phyloP scores from a whole-genome alignment of 2,329 filamentous ascomycete species.

The Colletotrichum horii region DNA sequence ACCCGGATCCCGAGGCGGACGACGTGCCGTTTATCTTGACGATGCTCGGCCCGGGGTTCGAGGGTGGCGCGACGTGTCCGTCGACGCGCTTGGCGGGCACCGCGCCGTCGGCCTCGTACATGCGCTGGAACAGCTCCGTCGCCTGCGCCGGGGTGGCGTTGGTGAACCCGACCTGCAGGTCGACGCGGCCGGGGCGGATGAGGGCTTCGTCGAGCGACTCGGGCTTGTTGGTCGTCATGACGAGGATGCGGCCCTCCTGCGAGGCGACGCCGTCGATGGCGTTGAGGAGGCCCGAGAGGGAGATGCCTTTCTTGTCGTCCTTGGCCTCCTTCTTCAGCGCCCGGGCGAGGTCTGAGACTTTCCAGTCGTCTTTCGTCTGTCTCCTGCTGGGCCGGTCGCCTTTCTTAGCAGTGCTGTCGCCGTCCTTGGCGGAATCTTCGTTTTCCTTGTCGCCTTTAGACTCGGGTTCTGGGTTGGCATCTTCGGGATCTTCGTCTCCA shows the following conservation, averaged over 20 bases:
- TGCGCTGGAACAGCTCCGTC: constrained; percentile 62
- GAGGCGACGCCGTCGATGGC: constrained; percentile 83
- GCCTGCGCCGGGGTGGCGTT: constrained; percentile 48
- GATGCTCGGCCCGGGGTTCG: neutral
- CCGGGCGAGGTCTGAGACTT: constrained; percentile 47
- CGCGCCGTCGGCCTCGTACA: constrained; percentile 56
- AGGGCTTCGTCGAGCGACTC: constrained; percentile 76
- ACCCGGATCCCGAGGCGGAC: neutral
- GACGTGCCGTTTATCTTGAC: constrained; percentile 4
- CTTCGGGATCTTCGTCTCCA: constrained; percentile 30
- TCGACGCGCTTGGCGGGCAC: constrained; percentile 10
- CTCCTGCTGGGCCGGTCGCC: constrained; percentile 22
- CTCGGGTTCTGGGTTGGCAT: neutral
- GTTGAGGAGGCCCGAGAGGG: constrained; percentile 80
- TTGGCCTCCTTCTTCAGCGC: constrained; percentile 43
- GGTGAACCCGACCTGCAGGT: constrained; percentile 26
- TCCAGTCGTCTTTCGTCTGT: constrained; percentile 30
- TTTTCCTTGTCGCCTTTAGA: constrained; percentile 7
- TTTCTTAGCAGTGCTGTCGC: constrained; percentile 20
- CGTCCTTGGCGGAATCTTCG: constrained; percentile 22
- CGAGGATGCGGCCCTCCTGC: constrained; percentile 78
- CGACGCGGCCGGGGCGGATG: constrained; percentile 62
- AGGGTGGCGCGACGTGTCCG: constrained; percentile 4
- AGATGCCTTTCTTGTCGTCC: constrained; percentile 61
- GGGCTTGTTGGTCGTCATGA: constrained; percentile 83